Base-by-base conservation (phyloP, 2,329 filamentous ascomycete genomes). In the Claviceps sorghi region DNA sequence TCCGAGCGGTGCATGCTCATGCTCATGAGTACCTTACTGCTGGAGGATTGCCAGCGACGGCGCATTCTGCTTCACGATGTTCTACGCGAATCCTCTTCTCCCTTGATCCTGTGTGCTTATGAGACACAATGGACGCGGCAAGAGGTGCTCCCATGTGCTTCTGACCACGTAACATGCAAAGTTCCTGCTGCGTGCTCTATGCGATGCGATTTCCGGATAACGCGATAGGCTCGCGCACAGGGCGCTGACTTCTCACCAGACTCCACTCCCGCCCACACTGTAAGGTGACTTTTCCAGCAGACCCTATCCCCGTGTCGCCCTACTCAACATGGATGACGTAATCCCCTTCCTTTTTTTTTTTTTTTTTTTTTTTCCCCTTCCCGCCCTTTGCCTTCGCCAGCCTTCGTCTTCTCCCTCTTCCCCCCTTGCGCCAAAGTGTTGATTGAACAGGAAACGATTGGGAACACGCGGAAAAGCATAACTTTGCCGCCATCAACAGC, bases 261-360 rank as follows among this genome's bases (percentile, higher is more conserved):
- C 32, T 19, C 47, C 48, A 26, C 17, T 32, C 21, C 30, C 19
- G n/a, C 8, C 45, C n/a, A 19, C 42, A 50, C 43, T 43, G 51
- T 50, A 36, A 49, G 22, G 13, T 11, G n/a, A 46, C 41, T 47
- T 29, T 11, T 22, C 13, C 38, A n/a, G 34, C 22, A 52, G 40
- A 36, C 43, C 43, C 29, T 46, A 13, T n/a, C 29, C 36, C 36
- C 32, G 32, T 45, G 40, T 53, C 52, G 52, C 48, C 44, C 52
- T 48, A 51, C 38, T 41, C 30, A 21, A 17, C 42, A 10, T 43
- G 44, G 44, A 53, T 53, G 49, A 53, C 52, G 52, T 53, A 32
- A 48, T 30, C 44, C 21, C 52, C 32, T 45, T 22, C 7, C 26
- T 13, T 36, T 19, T 38, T 34, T 44, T n/a, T 5, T 11, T 46